Evolutionary conservation across 768 basidiomycete genomes (phyloP).

Genomic region (Tylopilus vinaceipallidus): DNA sequence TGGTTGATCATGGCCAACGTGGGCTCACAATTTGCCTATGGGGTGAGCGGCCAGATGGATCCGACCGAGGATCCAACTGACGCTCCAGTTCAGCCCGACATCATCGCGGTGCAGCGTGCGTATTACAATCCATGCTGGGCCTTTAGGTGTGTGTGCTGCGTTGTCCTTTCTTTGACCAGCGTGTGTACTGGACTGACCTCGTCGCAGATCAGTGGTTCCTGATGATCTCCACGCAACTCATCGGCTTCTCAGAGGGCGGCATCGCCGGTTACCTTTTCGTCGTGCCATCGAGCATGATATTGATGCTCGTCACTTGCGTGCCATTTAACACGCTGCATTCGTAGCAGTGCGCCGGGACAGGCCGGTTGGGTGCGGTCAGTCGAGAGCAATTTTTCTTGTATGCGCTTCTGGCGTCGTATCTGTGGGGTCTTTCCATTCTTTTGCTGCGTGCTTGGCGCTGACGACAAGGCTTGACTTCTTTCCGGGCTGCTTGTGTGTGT

Average conservation of each 20-base stretch:
- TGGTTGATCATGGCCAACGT: constrained; percentile 59
- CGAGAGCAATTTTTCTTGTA: constrained; percentile 78
- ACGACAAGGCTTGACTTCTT: constrained; percentile 35
- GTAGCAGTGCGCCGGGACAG: constrained; percentile 61
- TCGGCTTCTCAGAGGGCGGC: constrained; percentile 83
- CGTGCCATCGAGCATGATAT: constrained; percentile 58
- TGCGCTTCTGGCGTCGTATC: constrained; percentile 52
- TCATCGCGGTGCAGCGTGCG: constrained; percentile 73
- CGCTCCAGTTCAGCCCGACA: constrained; percentile 53
- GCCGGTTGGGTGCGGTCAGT: constrained; percentile 59
- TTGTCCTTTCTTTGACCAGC: constrained; percentile 2
- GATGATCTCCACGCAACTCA: constrained; percentile 72
- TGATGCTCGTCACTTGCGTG: constrained; percentile 71
- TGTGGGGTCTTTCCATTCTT: constrained; percentile 51
- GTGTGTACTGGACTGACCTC: background rate
- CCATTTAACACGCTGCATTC: constrained; percentile 78
- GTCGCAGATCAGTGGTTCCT: constrained; percentile 74
- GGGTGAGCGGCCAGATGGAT: constrained; percentile 33
- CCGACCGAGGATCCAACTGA: too few relatives aligned
- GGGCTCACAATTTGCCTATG: constrained; percentile 64
- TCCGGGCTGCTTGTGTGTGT: constrained; percentile 45
- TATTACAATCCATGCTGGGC: constrained; percentile 64
- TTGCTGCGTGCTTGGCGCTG: background rate
- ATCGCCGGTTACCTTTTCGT: constrained; percentile 72
- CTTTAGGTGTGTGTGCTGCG: constrained; percentile 51